A percentile compares a stretch with the other conserved stretches of the same genome.
Evolutionary conservation across 192 early-diverging fungal species (phyloP).

Genomic region (Backusella parvicylindrica): DNA sequence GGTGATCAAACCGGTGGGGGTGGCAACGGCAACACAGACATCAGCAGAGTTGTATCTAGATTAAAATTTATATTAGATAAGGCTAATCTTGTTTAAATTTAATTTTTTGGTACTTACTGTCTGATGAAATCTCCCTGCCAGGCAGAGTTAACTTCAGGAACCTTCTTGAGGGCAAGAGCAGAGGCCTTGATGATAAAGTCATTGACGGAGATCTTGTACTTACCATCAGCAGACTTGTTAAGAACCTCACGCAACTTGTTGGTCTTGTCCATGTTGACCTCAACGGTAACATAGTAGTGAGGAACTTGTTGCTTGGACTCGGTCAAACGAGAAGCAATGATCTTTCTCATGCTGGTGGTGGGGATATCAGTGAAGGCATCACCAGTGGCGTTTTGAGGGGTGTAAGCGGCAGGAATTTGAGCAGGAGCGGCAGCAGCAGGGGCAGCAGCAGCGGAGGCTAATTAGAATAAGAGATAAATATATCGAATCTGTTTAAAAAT

Average conservation of each 20-base stretch:
- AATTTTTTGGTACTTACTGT: slow-evolving; percentile 54
- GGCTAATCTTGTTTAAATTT: no score
- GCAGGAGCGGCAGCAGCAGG: slow-evolving; percentile 40
- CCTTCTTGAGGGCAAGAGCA: slow-evolving; percentile 80
- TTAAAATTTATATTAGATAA: not conserved
- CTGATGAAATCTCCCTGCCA: slow-evolving; percentile 86
- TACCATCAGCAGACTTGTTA: slow-evolving; percentile 78
- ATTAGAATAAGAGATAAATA: no score
- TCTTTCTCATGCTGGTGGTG: slow-evolving; percentile 74
- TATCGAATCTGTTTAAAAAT: no score
- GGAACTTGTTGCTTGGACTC: slow-evolving; percentile 76
- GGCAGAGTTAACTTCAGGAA: slow-evolving; percentile 91
- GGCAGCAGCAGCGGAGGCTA: slow-evolving; percentile 36
- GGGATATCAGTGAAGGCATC: slow-evolving; percentile 73
- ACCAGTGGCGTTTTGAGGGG: slow-evolving; percentile 40
- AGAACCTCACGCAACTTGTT: slow-evolving; percentile 84
- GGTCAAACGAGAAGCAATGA: slow-evolving; percentile 71
- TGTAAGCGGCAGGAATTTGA: slow-evolving; percentile 37
- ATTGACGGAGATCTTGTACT: slow-evolving; percentile 97
- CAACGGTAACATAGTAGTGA: slow-evolving; percentile 84
- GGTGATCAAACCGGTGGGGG: slow-evolving; percentile 91
- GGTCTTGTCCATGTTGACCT: slow-evolving; percentile 87
- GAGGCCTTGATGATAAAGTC: slow-evolving; percentile 98
- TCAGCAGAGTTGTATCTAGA: slow-evolving; percentile 82
- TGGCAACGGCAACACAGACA: slow-evolving; percentile 94